Evolutionary conservation across 139 green algal species (phyloP).

Genomic region (Volvox africanus): DNA sequence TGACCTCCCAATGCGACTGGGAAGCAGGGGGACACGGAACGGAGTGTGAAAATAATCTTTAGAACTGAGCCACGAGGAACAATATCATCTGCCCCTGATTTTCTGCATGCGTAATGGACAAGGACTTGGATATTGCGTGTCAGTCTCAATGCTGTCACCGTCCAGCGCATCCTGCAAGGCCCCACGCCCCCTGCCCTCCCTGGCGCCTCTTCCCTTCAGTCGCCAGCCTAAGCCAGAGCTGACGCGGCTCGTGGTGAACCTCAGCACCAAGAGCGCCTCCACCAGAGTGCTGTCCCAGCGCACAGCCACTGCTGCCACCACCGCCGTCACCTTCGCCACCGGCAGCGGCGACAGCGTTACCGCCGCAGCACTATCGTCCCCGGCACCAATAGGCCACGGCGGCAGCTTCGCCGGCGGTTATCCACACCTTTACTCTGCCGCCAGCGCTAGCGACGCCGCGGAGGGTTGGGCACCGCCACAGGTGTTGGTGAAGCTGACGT

Average conservation of each 20-base stretch:
- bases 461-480: conserved; percentile 38
- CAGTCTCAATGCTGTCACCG: too few relatives aligned
- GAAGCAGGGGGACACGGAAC: too few relatives aligned
- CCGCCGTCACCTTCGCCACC: not conserved
- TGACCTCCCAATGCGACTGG: too few relatives aligned
- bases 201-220: not conserved
- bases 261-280: not conserved
- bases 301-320: not conserved
- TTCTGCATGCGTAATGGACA: too few relatives aligned
- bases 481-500: not conserved
- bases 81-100: too few relatives aligned
- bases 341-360: not conserved
- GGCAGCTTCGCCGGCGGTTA: conserved; percentile 1
- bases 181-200: too few relatives aligned
- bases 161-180: too few relatives aligned
- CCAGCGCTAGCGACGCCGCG: not conserved
- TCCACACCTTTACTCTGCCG: conserved; percentile 8
- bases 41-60: too few relatives aligned
- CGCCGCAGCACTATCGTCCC: not conserved
- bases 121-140: too few relatives aligned
- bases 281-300: conserved; percentile 17
- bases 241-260: conserved; percentile 33
- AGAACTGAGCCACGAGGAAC: too few relatives aligned
- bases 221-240: conserved; percentile 42
- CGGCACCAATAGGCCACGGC: not conserved